Percentiles rank a stretch among this genome's conserved stretches.
phyloP scores from a whole-genome alignment of 805 yeast genomes.

The Nakazawaea laoshanensis region DNA sequence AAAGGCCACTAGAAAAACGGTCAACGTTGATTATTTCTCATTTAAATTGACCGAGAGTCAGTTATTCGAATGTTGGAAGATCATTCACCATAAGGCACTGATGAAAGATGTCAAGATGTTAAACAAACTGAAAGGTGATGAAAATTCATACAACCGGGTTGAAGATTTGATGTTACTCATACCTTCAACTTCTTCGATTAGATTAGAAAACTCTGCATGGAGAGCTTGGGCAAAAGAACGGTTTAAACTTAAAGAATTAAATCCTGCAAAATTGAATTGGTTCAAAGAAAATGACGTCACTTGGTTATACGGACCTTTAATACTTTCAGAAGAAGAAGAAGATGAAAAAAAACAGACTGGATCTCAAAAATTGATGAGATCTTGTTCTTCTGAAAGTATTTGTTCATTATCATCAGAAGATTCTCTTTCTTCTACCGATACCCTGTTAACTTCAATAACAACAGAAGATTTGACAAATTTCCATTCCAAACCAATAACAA shows the following conservation, averaged over 20 bases:
- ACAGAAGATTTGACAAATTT: constrained; percentile 7
- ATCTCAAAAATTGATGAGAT: not conserved
- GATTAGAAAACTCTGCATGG: constrained; percentile 85
- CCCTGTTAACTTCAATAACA: constrained; percentile 6
- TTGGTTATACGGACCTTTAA: constrained; percentile 44
- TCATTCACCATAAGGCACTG: constrained; percentile 24
- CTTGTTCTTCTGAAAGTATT: constrained; percentile 8
- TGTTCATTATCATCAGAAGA: constrained; percentile 3
- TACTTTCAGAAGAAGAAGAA: constrained; percentile 14
- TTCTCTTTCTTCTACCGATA: constrained; percentile 4
- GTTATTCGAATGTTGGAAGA: constrained; percentile 32
- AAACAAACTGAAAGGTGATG: constrained; percentile 17
- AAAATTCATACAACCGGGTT: constrained; percentile 16
- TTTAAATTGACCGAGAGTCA: constrained; percentile 25
- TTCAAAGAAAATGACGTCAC: constrained; percentile 45
- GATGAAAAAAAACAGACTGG: not conserved
- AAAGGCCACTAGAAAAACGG: not conserved
- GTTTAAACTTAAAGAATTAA: constrained; percentile 37
- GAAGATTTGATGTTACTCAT: constrained; percentile 24
- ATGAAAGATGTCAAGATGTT: constrained; percentile 24
- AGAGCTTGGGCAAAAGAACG: constrained; percentile 89
- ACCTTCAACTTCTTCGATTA: constrained; percentile 24
- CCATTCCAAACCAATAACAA: constrained; percentile 8
- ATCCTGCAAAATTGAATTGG: constrained; percentile 44
- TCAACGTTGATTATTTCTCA: constrained; percentile 31